Evolutionary conservation across 208 protist genomes (phyloP).

Genomic region (Wallacemonas sp.): DNA sequence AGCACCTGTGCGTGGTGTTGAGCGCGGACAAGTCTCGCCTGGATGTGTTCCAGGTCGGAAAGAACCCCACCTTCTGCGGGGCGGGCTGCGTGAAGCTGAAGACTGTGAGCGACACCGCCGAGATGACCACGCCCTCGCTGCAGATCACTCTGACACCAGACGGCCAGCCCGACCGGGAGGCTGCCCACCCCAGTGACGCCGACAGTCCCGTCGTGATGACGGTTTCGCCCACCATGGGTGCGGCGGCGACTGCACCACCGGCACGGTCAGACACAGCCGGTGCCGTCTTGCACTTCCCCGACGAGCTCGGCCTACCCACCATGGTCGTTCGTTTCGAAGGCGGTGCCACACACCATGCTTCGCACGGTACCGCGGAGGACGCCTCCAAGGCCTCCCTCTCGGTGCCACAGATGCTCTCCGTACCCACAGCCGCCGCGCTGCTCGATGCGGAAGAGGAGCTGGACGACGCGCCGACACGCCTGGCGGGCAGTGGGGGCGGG

Average conservation of each 20-base stretch:
- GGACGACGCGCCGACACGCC: constrained; percentile 13
- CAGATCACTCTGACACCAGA: not conserved
- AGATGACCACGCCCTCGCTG: not conserved
- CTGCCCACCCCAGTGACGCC: not conserved
- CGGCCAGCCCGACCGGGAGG: not conserved
- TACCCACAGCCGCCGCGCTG: constrained; percentile 20
- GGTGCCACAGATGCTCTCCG: constrained; percentile 49
- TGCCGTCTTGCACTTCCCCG: constrained; percentile 65
- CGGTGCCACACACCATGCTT: constrained; percentile 9
- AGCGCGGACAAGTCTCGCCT: constrained; percentile 35
- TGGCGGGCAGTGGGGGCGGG: not conserved
- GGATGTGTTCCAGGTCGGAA: constrained; percentile 43
- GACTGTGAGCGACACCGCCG: not conserved
- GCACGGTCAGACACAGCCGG: constrained; percentile 19
- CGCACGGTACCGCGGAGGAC: constrained; percentile 26
- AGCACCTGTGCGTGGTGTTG: constrained; percentile 56
- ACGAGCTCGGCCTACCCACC: constrained; percentile 50
- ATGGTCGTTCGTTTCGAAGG: constrained; percentile 53
- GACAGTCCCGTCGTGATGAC: constrained; percentile 20
- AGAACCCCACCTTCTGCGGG: constrained; percentile 73
- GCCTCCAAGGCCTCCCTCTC: constrained; percentile 25
- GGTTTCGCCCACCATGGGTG: constrained; percentile 20
- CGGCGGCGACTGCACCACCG: constrained; percentile 18
- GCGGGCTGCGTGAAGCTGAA: constrained; percentile 17
- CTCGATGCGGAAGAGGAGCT: constrained; percentile 27